Evolutionary conservation across 2,329 filamentous ascomycete species (phyloP), one percentile per base, ranked within the genome.

Genomic region (Trichoderma atroviride): DNA sequence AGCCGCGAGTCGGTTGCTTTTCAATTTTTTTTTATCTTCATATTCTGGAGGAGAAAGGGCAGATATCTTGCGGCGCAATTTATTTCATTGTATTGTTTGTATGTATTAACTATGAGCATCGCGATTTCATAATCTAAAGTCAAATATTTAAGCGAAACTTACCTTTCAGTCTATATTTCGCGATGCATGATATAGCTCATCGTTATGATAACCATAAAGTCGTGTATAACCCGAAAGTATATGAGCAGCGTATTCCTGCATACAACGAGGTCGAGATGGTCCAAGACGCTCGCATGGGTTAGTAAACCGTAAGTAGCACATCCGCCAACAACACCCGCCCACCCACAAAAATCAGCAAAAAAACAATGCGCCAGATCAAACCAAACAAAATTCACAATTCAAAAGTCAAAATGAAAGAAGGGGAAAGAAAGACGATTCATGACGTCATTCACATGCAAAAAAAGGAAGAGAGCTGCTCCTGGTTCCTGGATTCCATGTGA

Each of bases 401-500:
- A 29, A 24, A 6, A n/a, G 10, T 19, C 5, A 4, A 6, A n/a
- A 43, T 29, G 22, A 13, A n/a, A 13, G 35, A 65, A 56, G 4
- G 9, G 2, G 4, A 9, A 22, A 16, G 61, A 50, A 24, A 56
- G 22, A 33, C 19, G 27, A 33, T 22, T 24, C 50, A 14, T 67
- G 53, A 67, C 63, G 55, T 67, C 63, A 67, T 29, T 37, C 40
- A 58, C 53, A 58, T 29, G 63, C 63, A 57, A 50, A 50, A 50
- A 50, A 47, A 13, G 22, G 4, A 50, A 35, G 22, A 57, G 5
- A 43, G 2, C 6, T 33, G 10, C 52, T 58, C 52, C 40, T 59
- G 63, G 63, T 67, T 59, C 63, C 63, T 67, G 63, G 37, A 67
- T 67, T 50, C 53, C 63, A 58, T 59, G 63, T 67, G 63, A 67